Evolutionary conservation across 1,284 basidiomycete species (phyloP), one percentile per base, ranked within the genome.

Genomic region (Anthracocystis setariae): DNA sequence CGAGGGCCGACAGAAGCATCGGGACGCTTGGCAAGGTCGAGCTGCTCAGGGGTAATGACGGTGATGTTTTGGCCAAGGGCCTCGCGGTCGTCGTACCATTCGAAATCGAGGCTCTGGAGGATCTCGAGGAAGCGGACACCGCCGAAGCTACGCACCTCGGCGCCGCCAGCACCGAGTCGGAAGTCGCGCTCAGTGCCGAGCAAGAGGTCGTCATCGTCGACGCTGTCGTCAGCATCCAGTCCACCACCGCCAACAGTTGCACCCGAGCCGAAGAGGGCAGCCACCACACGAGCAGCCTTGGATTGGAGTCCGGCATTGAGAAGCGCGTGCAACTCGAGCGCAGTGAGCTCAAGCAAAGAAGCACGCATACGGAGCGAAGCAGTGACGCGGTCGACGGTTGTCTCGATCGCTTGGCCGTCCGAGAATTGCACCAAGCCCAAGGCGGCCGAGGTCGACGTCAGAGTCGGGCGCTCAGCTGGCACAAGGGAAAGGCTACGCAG

Each of bases 41-140:
- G 85, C 24, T 88, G 86, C 9, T 85, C 86, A 32, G 77, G 68
- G 5, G 56, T 54, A 37, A 73, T 63, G 49, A 76, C 45, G 91
- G 87, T 81, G 90, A 90, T 72, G 89, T 87, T 52, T 92, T 84
- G n/a, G 89, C 59, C 74, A 10, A 72, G 46, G 12, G 54, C 59
- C 20, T 80, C 78, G 24, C 75, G 60, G 53, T 88, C 88, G 82
- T 97, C 94, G 18, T 87, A 87, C 92, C 93, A 97, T 62, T 91
- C 89, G 75, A 96, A 91, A 81, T 91, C 89, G 67, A 97, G 85
- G 0, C 91, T 91, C 77, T 91, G 90, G 39, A 96, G 86, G 48
- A 94, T 88, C 81, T 94, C 92, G 74, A 96, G 90, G 81, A 97
- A 89, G 80, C 94, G 93, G 0, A 91, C 90, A 50, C 91, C 86